Evolutionary conservation across 176 grass and related monocot genomes (phyloP).

Genomic region (Eleusine coracana): DNA sequence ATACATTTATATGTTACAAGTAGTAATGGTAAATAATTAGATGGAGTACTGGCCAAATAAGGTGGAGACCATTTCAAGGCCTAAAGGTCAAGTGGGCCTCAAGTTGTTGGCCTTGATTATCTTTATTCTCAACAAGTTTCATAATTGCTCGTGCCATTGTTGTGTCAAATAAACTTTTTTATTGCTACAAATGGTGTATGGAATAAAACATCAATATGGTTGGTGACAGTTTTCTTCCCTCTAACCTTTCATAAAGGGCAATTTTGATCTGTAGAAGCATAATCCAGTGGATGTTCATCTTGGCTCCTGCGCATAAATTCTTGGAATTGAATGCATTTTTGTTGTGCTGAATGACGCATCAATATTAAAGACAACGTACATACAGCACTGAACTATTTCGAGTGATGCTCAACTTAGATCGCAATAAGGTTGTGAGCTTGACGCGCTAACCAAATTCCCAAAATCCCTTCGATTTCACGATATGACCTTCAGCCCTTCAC

Average conservation of each 20-base stretch:
- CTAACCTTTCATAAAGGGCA: not conserved
- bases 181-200: constrained; percentile 24
- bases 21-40: too few species aligned
- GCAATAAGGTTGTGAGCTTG: not conserved
- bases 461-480: not conserved
- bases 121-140: too few species aligned
- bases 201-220: not conserved
- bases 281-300: not conserved
- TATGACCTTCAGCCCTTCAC: not conserved
- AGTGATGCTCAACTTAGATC: not conserved
- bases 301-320: too few species aligned
- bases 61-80: too few species aligned
- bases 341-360: not conserved
- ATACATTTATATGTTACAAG: too few species aligned
- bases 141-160: not conserved
- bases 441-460: not conserved
- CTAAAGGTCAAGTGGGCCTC: too few species aligned
- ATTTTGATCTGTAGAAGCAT: not conserved
- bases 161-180: constrained; percentile 26
- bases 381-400: too few species aligned
- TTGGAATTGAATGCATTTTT: too few species aligned
- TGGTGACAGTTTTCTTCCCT: not conserved
- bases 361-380: not conserved
- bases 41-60: too few species aligned
- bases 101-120: too few species aligned